Base-by-base conservation (phyloP, 306 rosid species). In the Quercus variabilis region DNA sequence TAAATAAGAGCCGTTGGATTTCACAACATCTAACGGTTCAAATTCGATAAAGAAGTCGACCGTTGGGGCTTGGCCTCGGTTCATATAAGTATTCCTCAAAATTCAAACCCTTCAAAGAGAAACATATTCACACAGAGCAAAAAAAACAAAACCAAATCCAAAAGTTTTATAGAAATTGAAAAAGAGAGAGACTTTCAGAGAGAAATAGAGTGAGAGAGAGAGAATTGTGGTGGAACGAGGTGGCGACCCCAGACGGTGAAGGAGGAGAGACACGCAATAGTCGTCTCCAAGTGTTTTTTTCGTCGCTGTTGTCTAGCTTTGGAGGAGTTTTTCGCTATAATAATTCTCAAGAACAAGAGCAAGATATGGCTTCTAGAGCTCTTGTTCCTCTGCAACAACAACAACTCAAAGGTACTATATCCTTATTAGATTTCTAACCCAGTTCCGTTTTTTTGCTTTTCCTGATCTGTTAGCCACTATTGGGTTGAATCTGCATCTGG, bases 261-360 rank as follows among this genome's bases (percentile, higher is more conserved):
- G 84, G 79, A 78, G 90, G 83, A 68, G 97, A 91, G 91, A 80
- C 84, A 69, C 86, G 80, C 60, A 87, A 87, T 83, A 81, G 91
- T 83, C 86, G 98, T 62, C 90, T 93, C 80, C 89, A 82, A 56
- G 87, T 80, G 79, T 90, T 93, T 85, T 75, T 93, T 58, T 83
- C 90, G 76, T 89, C 97, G 12, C 58, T 93, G 76, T 82, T 93
- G 64, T 88, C 95, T 1, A 91, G 84, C 73, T 76, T 93, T 74
- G 95, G 92, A 21, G 97, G 94, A 60, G 92, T 93, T 85, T 88
- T 93, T 3, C 77, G 91, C 0, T 58, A 69, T 13, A 76, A 64
- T 13, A 76, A 23, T 60, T 55, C 76, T 76, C 88, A 89, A 82
- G 89, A 85, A 65, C 33, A 56, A 51, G 82, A 80, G 3, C 15